Evolutionary conservation across 2,329 filamentous ascomycete genomes (phyloP), one percentile per base, ranked within the genome.

Genomic region (Claviceps africana): DNA sequence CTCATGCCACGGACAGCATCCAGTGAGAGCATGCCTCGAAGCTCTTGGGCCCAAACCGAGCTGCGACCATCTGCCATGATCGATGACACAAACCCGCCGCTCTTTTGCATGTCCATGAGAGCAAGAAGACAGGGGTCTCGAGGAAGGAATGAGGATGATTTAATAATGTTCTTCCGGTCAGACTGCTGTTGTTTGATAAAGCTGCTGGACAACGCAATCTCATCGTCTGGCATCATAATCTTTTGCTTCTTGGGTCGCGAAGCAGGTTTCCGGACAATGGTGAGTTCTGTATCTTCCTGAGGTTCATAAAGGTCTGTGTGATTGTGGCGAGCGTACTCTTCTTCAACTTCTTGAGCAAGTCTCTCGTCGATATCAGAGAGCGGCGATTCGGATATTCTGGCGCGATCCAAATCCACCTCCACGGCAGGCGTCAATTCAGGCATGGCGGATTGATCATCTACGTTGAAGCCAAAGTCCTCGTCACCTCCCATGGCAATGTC

Each of bases 101-200:
- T 88, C 70, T 86, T 89, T 67, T 96, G 93, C 78, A 96, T 85
- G 60, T 90, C 88, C 74, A 95, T 85, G 22, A 98, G 73, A 35
- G 88, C 87, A 31, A 97, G 76, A 15, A 97, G 75, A 51, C 91
- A 82, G 1, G 90, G 88, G 59, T 98, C 89, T 40, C 87, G 82
- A 1, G 91, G 88, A 45, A 98, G 74, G 68, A 94, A 95, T 0
- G 83, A 82, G 7, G 86, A 82, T 1, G 85, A 79, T 67, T 86
- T 90, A 53, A 95, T 75, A 56, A 97, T 97, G 61, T 85, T 88
- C 46, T 88, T 85, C 57, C 86, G 85, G 64, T 95, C 88, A 53
- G 82, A 77, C 65, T 95, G 89, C 65, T 94, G 88, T 57, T 86
- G 82, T 65, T 88, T 88, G 69, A 98, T 89, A 58, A 91, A 81